phyloP scores from a whole-genome alignment of 116 monocot genomes.

The Zostera marina region DNA sequence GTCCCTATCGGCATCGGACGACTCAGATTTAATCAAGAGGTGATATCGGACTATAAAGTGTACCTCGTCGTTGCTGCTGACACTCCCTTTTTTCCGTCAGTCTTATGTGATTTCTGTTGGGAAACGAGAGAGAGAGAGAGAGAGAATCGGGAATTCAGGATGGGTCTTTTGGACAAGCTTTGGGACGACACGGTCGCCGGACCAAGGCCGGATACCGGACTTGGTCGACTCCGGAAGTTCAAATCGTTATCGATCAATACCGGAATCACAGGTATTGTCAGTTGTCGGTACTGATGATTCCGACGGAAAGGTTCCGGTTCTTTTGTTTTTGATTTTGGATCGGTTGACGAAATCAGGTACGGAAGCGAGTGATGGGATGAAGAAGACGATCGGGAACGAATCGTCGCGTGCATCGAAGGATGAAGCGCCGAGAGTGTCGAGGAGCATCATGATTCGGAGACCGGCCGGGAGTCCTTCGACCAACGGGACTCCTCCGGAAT shows the following conservation, averaged over 20 bases:
- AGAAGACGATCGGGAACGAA: neutral
- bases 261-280: slow-evolving; percentile 25
- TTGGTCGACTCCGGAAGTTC: slow-evolving; percentile 53
- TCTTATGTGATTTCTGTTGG: neutral
- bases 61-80: too few relatives aligned
- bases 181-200: slow-evolving; percentile 91
- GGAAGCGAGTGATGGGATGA: slow-evolving; percentile 5
- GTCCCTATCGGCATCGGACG: too few relatives aligned
- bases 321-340: neutral
- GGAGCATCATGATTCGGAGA: slow-evolving; percentile 64
- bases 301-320: neutral
- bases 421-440: slow-evolving; percentile 38
- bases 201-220: slow-evolving; percentile 62
- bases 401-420: slow-evolving; percentile 2
- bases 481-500: slow-evolving; percentile 33
- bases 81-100: too few relatives aligned
- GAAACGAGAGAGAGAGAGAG: neutral
- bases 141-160: too few relatives aligned
- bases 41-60: too few relatives aligned
- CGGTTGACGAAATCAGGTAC: slow-evolving; percentile 3
- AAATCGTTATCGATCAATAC: slow-evolving; percentile 23
- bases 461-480: slow-evolving; percentile 34
- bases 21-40: too few relatives aligned
- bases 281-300: neutral
- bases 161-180: slow-evolving; percentile 74